A percentile compares a stretch with the other conserved stretches of the same genome.
Conservation (phyloP, 1,284 basidiomycete species). For the Tylopilus orsonianus region DNA sequence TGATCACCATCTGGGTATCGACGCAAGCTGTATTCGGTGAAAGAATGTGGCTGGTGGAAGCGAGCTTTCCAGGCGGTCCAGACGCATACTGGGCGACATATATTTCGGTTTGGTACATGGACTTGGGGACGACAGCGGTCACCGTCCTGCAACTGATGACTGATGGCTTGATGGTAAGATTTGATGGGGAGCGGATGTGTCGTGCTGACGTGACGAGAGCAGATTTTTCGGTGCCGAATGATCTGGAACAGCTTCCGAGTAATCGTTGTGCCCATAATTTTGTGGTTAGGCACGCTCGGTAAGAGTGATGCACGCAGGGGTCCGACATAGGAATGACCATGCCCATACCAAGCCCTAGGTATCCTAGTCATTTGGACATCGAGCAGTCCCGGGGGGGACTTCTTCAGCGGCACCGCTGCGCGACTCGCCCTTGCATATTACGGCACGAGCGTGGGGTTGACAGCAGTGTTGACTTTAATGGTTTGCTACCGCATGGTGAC, state of each 20-base stretch:
- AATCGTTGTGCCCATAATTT: conserved; percentile 18
- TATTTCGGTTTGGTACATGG: conserved; percentile 26
- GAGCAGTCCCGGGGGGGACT: conserved; percentile 20
- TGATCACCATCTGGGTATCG: conserved; percentile 25
- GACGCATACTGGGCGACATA: conserved; percentile 19
- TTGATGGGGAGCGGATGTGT: too few relatives aligned
- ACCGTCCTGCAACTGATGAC: conserved; percentile 28
- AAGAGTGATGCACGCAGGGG: conserved; percentile 6
- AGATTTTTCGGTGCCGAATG: conserved; percentile 27
- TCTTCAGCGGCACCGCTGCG: conserved; percentile 20
- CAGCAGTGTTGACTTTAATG: conserved; percentile 21
- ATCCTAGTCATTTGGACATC: conserved; percentile 17
- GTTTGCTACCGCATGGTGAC: conserved; percentile 26
- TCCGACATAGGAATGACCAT: too few relatives aligned
- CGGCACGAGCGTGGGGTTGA: conserved; percentile 23
- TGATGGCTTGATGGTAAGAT: conserved; percentile 27
- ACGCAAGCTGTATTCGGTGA: conserved; percentile 28
- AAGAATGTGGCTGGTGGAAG: conserved; percentile 25
- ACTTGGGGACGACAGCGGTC: conserved; percentile 20
- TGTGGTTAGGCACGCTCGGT: conserved; percentile 31
- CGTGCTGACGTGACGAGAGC: background rate
- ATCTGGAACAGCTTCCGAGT: conserved; percentile 19
- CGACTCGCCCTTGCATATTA: conserved; percentile 28
- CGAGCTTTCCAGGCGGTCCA: conserved; percentile 16
- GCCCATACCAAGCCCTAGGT: conserved; percentile 20